Base-by-base conservation (phyloP, 1,139 yeast genomes). In the Meyerozyma smithsonii region DNA sequence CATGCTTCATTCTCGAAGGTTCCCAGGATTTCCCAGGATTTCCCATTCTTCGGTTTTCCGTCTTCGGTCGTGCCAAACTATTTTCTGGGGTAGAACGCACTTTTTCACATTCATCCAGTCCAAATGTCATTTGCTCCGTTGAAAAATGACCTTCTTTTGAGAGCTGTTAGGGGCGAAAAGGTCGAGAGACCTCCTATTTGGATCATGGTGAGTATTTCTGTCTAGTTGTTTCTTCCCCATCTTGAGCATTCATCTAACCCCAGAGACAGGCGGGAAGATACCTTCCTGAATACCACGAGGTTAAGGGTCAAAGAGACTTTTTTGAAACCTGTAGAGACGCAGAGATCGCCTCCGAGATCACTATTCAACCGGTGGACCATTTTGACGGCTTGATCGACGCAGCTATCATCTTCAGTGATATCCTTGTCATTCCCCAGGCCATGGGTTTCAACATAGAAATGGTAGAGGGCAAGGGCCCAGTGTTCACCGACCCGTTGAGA, bases 161-260 rank as follows among this genome's bases (percentile, higher is more conserved):
- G 98, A 54, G 97, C 97, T 4, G 97, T 98, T 17, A 67, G 71
- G 50, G 76, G 76, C 39, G 96, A 90, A 58, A 69, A 69, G 50
- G 97, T 92, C 36, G 98, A 92, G 64, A 80, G 98, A 59, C 97
- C 98, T 1, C 98, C 98, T 19, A 81, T 92, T 45, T 92, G 98
- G 98, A 85, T 92, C 52, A 92, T 92, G 98, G 81, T 76, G 63
- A 45, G 79, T 64, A 32, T 33, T 35, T 12, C 10, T 8, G 8
- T 36, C n/a, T 14, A n/a, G n/a, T n/a, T n/a, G n/a, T n/a, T n/a
- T n/a, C n/a, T n/a, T n/a, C 8, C 16, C 12, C 8, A 11, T 24
- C 33, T 19, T 18, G 39, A 43, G 49, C 52, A 48, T 50, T 46
- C 10, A 20, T 18, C 28, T 39, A 36, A 44, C 41, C 16, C 8